Percentiles rank a stretch among this genome's conserved stretches.
phyloP scores from a whole-genome alignment of 352 stramenopile species.

The Globisporangium megalacanthum region DNA sequence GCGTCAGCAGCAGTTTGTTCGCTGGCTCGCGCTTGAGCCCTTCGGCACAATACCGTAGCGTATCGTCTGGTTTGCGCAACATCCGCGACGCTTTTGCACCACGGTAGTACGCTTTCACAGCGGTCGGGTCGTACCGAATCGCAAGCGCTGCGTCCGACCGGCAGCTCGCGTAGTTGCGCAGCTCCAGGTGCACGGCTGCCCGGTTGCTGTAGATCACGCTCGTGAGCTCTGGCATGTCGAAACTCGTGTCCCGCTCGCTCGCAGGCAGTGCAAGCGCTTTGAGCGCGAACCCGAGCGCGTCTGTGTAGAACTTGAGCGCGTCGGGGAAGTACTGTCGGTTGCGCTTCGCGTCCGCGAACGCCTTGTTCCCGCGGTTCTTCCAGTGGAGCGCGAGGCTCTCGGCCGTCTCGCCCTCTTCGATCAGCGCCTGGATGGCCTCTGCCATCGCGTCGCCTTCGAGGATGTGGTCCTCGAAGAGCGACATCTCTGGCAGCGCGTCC shows the following conservation, averaged over 20 bases:
- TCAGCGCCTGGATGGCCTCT: conserved; percentile 80
- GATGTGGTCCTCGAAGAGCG: conserved; percentile 85
- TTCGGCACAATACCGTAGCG: conserved; percentile 75
- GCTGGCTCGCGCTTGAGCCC: conserved; percentile 65
- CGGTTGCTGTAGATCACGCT: conserved; percentile 79
- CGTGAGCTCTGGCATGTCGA: conserved; percentile 66
- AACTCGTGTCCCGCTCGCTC: conserved; percentile 49
- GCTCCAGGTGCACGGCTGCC: conserved; percentile 72
- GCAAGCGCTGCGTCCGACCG: conserved; percentile 72
- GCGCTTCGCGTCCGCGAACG: conserved; percentile 72
- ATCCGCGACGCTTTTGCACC: conserved; percentile 76
- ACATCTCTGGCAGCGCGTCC: conserved; percentile 81
- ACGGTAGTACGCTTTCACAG: conserved; percentile 84
- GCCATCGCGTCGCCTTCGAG: conserved; percentile 85
- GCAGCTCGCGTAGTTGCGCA: conserved; percentile 85
- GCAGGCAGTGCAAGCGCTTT: conserved; percentile 67
- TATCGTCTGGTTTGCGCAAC: conserved; percentile 74
- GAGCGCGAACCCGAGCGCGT: conserved; percentile 68
- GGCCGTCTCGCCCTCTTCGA: conserved; percentile 82
- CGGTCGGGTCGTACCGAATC: conserved; percentile 59
- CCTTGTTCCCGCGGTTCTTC: conserved; percentile 88
- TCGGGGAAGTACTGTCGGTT: conserved; percentile 70
- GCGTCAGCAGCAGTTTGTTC: conserved; percentile 71
- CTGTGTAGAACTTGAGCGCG: conserved; percentile 75
- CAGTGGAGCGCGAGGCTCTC: conserved; percentile 82